phyloP scores from a whole-genome alignment of 495 filamentous ascomycete genomes.

The Podospora fimiseda region DNA sequence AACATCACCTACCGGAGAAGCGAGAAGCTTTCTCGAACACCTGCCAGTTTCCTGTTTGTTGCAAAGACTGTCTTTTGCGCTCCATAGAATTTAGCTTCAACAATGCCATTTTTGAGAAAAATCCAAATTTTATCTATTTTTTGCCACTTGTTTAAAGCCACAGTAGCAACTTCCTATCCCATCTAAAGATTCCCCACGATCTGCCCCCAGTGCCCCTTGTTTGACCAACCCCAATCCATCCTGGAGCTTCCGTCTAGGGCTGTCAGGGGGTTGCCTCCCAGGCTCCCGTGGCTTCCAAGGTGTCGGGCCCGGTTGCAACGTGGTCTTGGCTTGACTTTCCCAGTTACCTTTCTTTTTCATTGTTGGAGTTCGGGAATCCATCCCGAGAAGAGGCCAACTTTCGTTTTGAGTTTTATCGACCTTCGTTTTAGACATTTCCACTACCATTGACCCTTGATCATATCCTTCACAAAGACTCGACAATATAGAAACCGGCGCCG shows the following conservation, averaged over 20 bases:
- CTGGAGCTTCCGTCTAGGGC: neutral
- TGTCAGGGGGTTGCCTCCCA: conserved; percentile 13
- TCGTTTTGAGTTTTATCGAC: conserved; percentile 1
- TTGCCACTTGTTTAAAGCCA: too few relatives aligned
- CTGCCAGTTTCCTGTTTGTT: too few relatives aligned
- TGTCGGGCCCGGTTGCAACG: conserved; percentile 10
- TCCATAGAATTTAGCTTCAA: neutral
- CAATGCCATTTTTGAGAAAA: neutral
- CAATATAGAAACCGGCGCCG: neutral
- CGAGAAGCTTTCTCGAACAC: neutral
- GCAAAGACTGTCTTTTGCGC: too few relatives aligned
- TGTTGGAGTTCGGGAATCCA: conserved; percentile 2
- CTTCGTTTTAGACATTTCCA: too few relatives aligned
- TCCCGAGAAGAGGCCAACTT: conserved; percentile 7
- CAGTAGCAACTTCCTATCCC: neutral
- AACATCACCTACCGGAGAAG: neutral
- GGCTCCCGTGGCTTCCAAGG: conserved; percentile 9
- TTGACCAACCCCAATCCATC: neutral
- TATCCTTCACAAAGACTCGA: too few relatives aligned
- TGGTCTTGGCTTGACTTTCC: conserved; percentile 8
- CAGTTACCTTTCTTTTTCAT: neutral
- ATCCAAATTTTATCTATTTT: too few relatives aligned
- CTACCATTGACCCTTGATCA: too few relatives aligned
- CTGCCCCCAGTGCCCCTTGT: conserved; percentile 1
- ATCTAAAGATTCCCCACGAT: conserved; percentile 5